Evolutionary conservation across 2,329 filamentous ascomycete species (phyloP).

Genomic region (Xylaria sp.): DNA sequence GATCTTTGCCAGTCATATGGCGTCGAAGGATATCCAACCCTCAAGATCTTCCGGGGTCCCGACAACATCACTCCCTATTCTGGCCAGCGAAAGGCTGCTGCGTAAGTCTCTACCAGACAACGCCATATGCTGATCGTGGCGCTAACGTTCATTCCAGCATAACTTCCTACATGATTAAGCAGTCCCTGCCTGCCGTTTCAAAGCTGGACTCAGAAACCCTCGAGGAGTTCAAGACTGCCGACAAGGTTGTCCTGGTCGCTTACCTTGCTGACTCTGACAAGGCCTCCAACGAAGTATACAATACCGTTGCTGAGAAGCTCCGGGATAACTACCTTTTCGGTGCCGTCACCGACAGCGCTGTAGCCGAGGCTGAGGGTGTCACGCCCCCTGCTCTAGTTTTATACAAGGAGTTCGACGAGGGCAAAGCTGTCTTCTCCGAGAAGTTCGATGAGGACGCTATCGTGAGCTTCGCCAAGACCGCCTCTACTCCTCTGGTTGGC

Average conservation of each 20-base stretch:
- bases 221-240: slow-evolving; percentile 96
- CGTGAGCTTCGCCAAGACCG: slow-evolving; percentile 82
- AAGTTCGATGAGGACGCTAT: slow-evolving; percentile 86
- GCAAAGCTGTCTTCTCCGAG: slow-evolving; percentile 85
- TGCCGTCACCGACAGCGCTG: slow-evolving; percentile 80
- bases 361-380: slow-evolving; percentile 92
- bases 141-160: slow-evolving; percentile 58
- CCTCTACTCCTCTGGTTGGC: slow-evolving; percentile 89
- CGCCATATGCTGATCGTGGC: slow-evolving; percentile 1
- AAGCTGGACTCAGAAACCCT: slow-evolving; percentile 81
- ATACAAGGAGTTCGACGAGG: slow-evolving; percentile 98
- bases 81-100: slow-evolving; percentile 88
- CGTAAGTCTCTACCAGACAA: slow-evolving; percentile 58
- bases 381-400: slow-evolving; percentile 87
- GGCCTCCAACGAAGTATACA: slow-evolving; percentile 87
- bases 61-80: slow-evolving; percentile 85
- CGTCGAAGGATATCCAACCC: slow-evolving; percentile 97
- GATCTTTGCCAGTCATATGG: slow-evolving; percentile 91
- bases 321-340: slow-evolving; percentile 95
- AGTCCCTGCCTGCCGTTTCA: slow-evolving; percentile 93
- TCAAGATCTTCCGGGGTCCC: slow-evolving; percentile 96
- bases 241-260: slow-evolving; percentile 94
- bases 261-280: slow-evolving; percentile 87
- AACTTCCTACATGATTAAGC: slow-evolving; percentile 95
- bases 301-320: slow-evolving; percentile 75